Evolutionary conservation across 2,329 filamentous ascomycete genomes (phyloP), one percentile per base, ranked within the genome.

Genomic region (Aspergillus neoniger): DNA sequence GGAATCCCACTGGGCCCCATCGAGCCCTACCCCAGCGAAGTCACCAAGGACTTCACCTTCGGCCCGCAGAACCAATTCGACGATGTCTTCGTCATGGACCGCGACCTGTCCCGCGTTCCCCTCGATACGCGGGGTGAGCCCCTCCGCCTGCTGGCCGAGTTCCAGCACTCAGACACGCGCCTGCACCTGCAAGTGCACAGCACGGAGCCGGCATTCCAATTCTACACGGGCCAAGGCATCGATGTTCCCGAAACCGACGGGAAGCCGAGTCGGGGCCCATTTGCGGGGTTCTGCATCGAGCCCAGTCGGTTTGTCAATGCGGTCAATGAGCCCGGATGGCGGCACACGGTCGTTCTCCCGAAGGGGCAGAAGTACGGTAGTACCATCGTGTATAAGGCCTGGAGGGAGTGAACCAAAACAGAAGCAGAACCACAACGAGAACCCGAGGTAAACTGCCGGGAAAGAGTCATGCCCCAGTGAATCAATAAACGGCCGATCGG

Each of bases 171-270:
- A 5, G 82, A 81, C 53, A 89, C 88, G 28, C 86, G 87, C 64
- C 83, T 97, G 66, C 89, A 96, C 74, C 86, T 98, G 53, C 91
- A 97, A 76, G 89, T 96, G 5, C 82, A 87, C 70, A 95, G 91
- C 80, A 98, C 94, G 0, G 94, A 98, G 81, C 95, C 95, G 0
- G 91, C 92, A 0, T 98, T 97, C 82, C 94, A 98, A 77, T 96
- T 97, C 80, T 98, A 98, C 79, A 96, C 92, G 0, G 95, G 94
- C 65, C 89, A 91, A 72, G 89, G 88, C 72, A 92, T 96, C 66
- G 81, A 95, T 69, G 89, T 96, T 12, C 89, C 91, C 0, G 88
- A 77, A 60, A 80, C 82, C 21, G 82, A 79, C 32, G 82, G 80
- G 2, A 76, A 85, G 28, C 86, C 89, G 0, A 87, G 88, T 1